Conservation (phyloP, 805 yeast genomes). For the Alloascoidea africana region DNA sequence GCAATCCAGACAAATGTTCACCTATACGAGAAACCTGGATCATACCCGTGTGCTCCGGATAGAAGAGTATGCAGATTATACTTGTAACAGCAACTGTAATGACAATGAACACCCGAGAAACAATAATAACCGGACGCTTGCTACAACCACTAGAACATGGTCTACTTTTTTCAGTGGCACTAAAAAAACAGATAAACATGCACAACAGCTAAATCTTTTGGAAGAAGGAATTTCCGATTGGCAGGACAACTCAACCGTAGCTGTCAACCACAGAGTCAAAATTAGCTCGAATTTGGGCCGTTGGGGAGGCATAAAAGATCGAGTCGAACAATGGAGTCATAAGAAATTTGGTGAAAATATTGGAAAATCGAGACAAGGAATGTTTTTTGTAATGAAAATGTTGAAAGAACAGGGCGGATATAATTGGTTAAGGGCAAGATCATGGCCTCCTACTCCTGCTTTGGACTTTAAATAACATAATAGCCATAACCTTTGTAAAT, state of each 20-base stretch:
- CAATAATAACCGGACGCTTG: no score
- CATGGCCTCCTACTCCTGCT: no score
- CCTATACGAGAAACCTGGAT: conserved; percentile 75
- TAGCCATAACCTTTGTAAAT: no score
- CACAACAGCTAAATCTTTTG: background rate
- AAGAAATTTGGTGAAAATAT: conserved; percentile 54
- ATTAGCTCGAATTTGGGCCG: conserved; percentile 56
- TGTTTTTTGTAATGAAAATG: conserved; percentile 63
- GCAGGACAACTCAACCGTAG: conserved; percentile 17
- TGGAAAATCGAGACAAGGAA: conserved; percentile 50
- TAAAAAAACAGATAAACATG: background rate
- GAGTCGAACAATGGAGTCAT: conserved; percentile 75
- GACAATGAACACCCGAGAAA: conserved; percentile 4
- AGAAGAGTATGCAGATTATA: conserved; percentile 59
- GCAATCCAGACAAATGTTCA: conserved; percentile 29
- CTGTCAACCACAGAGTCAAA: conserved; percentile 44
- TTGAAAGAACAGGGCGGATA: conserved; percentile 13
- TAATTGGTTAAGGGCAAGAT: background rate
- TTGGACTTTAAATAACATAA: no score
- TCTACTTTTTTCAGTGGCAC: background rate
- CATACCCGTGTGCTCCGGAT: conserved; percentile 66
- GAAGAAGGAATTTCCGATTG: conserved; percentile 6
- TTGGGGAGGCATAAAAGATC: conserved; percentile 46
- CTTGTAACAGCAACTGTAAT: conserved; percentile 16
- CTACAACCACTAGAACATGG: background rate